Evolutionary conservation across 2,329 filamentous ascomycete species (phyloP).

Genomic region (Coniochaeta sp.): DNA sequence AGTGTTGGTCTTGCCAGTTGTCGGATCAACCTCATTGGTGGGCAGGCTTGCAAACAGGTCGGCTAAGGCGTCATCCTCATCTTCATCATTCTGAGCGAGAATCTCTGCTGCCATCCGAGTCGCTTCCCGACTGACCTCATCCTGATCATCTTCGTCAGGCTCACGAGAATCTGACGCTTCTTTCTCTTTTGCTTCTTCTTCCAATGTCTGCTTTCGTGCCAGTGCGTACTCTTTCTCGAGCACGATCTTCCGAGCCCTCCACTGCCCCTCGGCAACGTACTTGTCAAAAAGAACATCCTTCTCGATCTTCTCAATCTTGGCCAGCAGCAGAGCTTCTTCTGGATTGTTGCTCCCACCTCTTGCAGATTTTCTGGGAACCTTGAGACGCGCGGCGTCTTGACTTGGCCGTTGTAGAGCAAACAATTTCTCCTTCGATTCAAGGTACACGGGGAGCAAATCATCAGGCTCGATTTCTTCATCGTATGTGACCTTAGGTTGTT

Average conservation of each 20-base stretch:
- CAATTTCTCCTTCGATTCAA: conserved; percentile 65
- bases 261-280: conserved; percentile 54
- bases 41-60: conserved; percentile 55
- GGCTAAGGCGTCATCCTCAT: conserved; percentile 39
- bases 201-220: conserved; percentile 32
- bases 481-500: conserved; percentile 37
- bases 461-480: conserved; percentile 70
- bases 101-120: conserved; percentile 51
- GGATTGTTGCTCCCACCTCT: conserved; percentile 25
- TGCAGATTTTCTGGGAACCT: conserved; percentile 21
- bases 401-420: conserved; percentile 51
- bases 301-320: conserved; percentile 70
- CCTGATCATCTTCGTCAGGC: conserved; percentile 11
- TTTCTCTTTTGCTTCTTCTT: conserved; percentile 22
- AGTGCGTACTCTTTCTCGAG: conserved; percentile 55
- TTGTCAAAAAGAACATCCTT: conserved; percentile 70
- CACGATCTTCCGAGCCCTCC: conserved; percentile 50
- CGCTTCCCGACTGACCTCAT: conserved; percentile 48
- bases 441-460: conserved; percentile 65
- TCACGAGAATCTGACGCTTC: conserved; percentile 15
- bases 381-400: conserved; percentile 34
- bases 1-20: conserved; percentile 49
- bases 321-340: conserved; percentile 57
- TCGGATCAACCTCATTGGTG: conserved; percentile 49
- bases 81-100: conserved; percentile 47